A percentile compares a stretch with the other conserved stretches of the same genome.
phyloP scores from a whole-genome alignment of 495 filamentous ascomycete genomes.

The Rhypophila decipiens region DNA sequence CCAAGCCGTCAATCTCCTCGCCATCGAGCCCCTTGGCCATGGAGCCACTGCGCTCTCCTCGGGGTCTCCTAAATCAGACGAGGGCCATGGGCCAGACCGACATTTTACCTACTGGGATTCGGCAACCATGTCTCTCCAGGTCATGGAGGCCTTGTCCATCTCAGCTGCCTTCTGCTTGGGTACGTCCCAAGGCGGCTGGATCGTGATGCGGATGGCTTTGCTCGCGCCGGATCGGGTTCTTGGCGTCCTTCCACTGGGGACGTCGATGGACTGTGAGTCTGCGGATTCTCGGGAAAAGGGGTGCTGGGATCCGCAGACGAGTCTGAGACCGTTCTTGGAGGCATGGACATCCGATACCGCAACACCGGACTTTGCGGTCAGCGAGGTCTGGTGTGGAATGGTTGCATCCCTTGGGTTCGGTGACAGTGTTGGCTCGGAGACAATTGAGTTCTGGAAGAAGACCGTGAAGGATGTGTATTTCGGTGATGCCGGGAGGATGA shows the following conservation, averaged over 20 bases:
- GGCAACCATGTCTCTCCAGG: slow-evolving; percentile 42
- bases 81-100: too few species aligned
- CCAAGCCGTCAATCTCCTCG: slow-evolving; percentile 42
- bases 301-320: slow-evolving; percentile 50
- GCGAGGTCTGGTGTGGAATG: slow-evolving; percentile 49
- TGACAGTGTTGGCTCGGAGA: slow-evolving; percentile 30
- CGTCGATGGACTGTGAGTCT: slow-evolving; percentile 58
- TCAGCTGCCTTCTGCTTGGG: slow-evolving; percentile 52
- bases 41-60: slow-evolving; percentile 33
- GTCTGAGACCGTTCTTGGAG: slow-evolving; percentile 36
- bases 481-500: slow-evolving; percentile 52
- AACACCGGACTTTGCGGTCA: slow-evolving; percentile 48
- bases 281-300: slow-evolving; percentile 42
- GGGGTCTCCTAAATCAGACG: slow-evolving; percentile 27
- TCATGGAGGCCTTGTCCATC: slow-evolving; percentile 45
- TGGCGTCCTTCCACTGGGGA: slow-evolving; percentile 56
- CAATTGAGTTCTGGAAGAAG: slow-evolving; percentile 45
- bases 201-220: slow-evolving; percentile 53
- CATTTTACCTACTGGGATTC: slow-evolving; percentile 54
- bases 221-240: slow-evolving; percentile 54
- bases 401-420: slow-evolving; percentile 53
- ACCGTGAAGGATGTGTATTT: slow-evolving; percentile 49
- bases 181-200: slow-evolving; percentile 59
- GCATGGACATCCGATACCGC: slow-evolving; percentile 37
- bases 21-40: slow-evolving; percentile 53